phyloP scores from a whole-genome alignment of 2,329 filamentous ascomycete species.

The Colletotrichum orbiculare region DNA sequence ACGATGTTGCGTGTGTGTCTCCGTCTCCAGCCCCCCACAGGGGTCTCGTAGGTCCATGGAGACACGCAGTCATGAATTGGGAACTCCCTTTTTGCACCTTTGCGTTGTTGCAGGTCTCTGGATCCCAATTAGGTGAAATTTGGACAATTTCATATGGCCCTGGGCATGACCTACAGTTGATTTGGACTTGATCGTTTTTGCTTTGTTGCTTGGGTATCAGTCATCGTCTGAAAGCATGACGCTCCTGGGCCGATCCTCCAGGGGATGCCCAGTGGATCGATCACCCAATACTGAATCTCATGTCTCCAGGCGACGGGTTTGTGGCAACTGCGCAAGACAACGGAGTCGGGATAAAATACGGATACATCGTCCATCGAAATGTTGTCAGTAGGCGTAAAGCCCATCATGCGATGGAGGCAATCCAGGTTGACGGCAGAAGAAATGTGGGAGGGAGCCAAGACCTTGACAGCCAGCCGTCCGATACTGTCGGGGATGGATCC shows the following conservation, averaged over 20 bases:
- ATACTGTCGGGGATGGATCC: slow-evolving; percentile 5
- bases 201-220: slow-evolving; percentile 15
- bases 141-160: background rate
- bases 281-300: slow-evolving; percentile 26
- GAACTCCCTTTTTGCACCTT: background rate
- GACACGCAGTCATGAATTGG: background rate
- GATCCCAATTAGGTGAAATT: background rate
- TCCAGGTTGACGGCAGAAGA: background rate
- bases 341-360: background rate
- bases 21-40: slow-evolving; percentile 21
- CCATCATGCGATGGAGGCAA: slow-evolving; percentile 14
- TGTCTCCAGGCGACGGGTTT: slow-evolving; percentile 16
- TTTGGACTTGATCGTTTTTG: background rate
- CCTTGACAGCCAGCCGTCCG: slow-evolving; percentile 24
- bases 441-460: slow-evolving; percentile 32
- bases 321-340: background rate
- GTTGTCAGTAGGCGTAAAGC: background rate
- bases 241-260: slow-evolving; percentile 13
- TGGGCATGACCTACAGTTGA: background rate
- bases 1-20: slow-evolving; percentile 11
- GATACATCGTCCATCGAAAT: slow-evolving; percentile 1
- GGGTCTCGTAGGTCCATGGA: slow-evolving; percentile 14
- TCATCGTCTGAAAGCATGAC: slow-evolving; percentile 24
- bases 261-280: slow-evolving; percentile 28
- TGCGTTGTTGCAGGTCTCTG: background rate